Evolutionary conservation across 495 filamentous ascomycete genomes (phyloP), one percentile per base, ranked within the genome.

Genomic region (Penicillium malachiteum): DNA sequence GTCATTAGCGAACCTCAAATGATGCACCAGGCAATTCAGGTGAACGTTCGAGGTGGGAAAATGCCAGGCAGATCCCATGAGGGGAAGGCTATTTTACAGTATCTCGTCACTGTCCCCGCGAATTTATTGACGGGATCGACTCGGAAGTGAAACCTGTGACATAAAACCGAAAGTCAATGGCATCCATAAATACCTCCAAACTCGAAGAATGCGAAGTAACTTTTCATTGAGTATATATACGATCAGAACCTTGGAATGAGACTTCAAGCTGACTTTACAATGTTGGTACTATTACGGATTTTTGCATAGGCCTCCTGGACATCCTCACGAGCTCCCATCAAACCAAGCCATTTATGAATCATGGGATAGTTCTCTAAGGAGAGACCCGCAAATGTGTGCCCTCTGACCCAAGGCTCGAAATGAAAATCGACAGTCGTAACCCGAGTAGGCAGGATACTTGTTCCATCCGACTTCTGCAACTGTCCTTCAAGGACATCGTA

Each of bases 1-100:
- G 50, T 9, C 0, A 59, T 84, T 34, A 63, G 56, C 2, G 78
- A 76, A 56, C 81, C 78, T 9, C 66, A 65, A 49, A 60, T 84
- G 41, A 33, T 83, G 21, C 75, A 82, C 54, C 77, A 78, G 62
- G 64, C 77, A 3, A 55, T 84, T 64, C 81, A 84, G 65, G 55
- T 82, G 1, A 84, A 84, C 54, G 72, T 83, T 38, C 67, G 79
- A 10, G 78, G 63, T 1, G 80, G 78, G 0, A 54, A 59, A 50
- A 62, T 82, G 57, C 78, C 79, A 11, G 50, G 49, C 0, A 52
- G 35, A 26, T 56, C 56, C 13, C 49, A 54, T 48, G 31, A 56
- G 44, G 54, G 58, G 8, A 52, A 62, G 10, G 50, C 45, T 9
- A 53, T 58, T 35, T 10, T 57, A 17, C 34, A 52, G 7, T 59